Percentiles rank a stretch among this genome's conserved stretches.
Evolutionary conservation across 345 rosid species (phyloP).

Genomic region (Euclidium syriacum): DNA sequence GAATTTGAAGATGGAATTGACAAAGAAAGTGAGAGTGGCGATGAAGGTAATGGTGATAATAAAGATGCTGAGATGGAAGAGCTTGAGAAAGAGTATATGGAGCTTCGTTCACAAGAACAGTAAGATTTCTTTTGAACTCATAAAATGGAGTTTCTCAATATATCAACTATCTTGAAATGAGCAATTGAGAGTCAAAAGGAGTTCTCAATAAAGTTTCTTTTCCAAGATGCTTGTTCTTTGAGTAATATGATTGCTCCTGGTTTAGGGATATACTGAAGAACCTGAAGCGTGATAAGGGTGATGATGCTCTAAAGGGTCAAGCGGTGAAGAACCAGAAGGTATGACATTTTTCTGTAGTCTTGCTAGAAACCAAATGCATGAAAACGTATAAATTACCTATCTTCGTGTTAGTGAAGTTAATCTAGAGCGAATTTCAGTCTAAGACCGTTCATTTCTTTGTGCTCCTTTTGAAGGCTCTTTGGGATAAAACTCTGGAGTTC

Average conservation of each 20-base stretch:
- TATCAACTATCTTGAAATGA: no score
- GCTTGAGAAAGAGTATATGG: slow-evolving; percentile 73
- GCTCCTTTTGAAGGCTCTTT: slow-evolving; percentile 46
- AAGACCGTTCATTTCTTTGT: neutral
- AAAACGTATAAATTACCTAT: neutral
- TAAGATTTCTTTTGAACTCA: slow-evolving; percentile 32
- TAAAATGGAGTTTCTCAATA: no score
- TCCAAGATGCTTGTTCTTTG: neutral
- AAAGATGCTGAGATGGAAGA: slow-evolving; percentile 68
- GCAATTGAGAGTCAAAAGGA: neutral
- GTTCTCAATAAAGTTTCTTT: neutral
- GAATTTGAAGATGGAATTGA: slow-evolving; percentile 49
- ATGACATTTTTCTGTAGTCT: neutral
- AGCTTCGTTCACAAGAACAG: slow-evolving; percentile 67
- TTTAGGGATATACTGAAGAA: slow-evolving; percentile 61
- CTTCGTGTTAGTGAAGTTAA: neutral
- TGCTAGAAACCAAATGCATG: neutral
- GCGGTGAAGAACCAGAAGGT: slow-evolving; percentile 95
- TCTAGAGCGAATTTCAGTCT: neutral
- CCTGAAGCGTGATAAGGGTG: slow-evolving; percentile 71
- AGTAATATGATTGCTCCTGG: neutral
- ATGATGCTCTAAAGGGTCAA: slow-evolving; percentile 80
- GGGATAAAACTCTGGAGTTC: slow-evolving; percentile 79
- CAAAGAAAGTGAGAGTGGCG: slow-evolving; percentile 47
- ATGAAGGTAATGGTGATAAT: slow-evolving; percentile 13